Percentiles rank a stretch among this genome's conserved stretches.
phyloP scores from a whole-genome alignment of 208 protist genomes.

The Endotrypanum monterogeii region DNA sequence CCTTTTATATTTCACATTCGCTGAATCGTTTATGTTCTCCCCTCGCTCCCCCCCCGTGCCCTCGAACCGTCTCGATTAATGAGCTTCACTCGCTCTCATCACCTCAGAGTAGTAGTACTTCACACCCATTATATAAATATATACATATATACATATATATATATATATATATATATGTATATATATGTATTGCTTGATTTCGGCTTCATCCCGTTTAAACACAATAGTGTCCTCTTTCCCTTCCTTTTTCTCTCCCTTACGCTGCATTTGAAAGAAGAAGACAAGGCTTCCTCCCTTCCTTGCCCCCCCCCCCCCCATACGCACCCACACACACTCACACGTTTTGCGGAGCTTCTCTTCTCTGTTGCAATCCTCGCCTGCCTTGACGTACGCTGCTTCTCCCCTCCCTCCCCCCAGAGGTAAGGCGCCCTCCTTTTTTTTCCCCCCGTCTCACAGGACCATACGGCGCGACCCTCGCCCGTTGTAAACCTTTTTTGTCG shows the following conservation, averaged over 20 bases:
- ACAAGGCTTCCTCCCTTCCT: too few relatives aligned
- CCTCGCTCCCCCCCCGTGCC: too few relatives aligned
- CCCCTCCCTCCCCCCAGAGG: conserved; percentile 3
- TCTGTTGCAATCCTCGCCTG: conserved; percentile 3
- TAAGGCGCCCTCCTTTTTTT: neutral
- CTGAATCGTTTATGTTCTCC: neutral
- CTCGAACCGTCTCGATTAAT: too few relatives aligned
- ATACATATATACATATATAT: neutral
- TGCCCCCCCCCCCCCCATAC: neutral
- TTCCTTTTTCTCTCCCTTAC: too few relatives aligned
- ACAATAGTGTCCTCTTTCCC: too few relatives aligned
- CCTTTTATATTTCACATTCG: neutral
- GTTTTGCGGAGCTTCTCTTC: conserved; percentile 1
- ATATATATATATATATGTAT: neutral
- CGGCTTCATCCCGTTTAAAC: too few relatives aligned
- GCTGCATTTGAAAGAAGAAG: too few relatives aligned
- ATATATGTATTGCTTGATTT: neutral
- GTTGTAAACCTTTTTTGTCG: too few relatives aligned
- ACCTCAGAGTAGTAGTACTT: neutral
- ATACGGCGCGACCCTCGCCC: too few relatives aligned
- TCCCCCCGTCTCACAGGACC: neutral
- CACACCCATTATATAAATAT: neutral
- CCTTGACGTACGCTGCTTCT: conserved; percentile 5
- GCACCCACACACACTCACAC: neutral
- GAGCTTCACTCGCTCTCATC: neutral